Conservation (phyloP, 208 protist genomes). For the Wallacemonas collosoma region DNA sequence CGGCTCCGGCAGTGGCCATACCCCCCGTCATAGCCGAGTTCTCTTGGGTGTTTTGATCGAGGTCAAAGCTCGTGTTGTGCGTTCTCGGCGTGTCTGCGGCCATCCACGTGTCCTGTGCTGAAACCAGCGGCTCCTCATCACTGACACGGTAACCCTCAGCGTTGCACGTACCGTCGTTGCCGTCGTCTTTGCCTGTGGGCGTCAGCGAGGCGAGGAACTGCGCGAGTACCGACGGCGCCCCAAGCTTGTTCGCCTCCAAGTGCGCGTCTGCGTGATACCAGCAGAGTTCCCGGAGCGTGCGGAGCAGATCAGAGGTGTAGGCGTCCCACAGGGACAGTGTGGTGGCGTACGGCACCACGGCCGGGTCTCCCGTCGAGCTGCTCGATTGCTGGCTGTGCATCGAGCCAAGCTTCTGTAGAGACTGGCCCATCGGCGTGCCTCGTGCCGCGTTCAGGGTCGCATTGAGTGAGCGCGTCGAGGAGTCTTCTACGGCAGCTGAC, state of each 20-base stretch:
- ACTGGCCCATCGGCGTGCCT: neutral
- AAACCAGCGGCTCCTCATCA: neutral
- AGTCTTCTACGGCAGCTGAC: neutral
- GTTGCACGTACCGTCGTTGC: neutral
- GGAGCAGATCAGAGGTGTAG: slow-evolving; percentile 57
- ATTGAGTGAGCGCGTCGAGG: neutral
- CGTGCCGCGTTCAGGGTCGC: neutral
- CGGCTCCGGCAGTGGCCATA: no score
- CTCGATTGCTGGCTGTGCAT: slow-evolving; percentile 7
- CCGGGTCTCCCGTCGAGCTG: neutral
- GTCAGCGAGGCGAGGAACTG: slow-evolving; percentile 40
- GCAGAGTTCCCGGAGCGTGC: slow-evolving; percentile 54
- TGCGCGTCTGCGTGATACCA: slow-evolving; percentile 53
- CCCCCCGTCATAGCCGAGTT: neutral
- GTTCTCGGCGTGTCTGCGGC: neutral
- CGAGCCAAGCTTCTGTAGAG: neutral
- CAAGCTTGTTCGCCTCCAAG: slow-evolving; percentile 50
- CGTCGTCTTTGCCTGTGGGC: slow-evolving; percentile 8
- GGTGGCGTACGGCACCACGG: slow-evolving; percentile 7
- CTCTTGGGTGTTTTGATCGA: slow-evolving; percentile 14
- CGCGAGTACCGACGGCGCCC: slow-evolving; percentile 57
- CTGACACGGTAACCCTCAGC: neutral
- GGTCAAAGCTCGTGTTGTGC: slow-evolving; percentile 8
- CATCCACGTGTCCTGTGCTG: neutral
- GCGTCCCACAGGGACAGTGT: slow-evolving; percentile 31